These are phyloP conservation scores for Euphorbia tirucalli DNA, from an alignment of 345 rosid genomes.

Conservation along the genomic window DNA sequence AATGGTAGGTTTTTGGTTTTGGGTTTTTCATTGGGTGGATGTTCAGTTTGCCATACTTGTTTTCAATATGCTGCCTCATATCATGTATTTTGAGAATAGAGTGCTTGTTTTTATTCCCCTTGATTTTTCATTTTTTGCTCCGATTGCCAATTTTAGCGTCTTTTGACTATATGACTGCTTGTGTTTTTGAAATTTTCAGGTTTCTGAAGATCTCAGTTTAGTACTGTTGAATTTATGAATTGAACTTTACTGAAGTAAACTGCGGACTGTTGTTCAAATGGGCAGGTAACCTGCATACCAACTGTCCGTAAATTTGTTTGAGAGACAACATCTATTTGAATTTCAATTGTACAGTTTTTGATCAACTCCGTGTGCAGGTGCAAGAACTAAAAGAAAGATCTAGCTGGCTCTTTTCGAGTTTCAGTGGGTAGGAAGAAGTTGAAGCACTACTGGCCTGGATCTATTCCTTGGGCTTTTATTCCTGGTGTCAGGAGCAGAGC, in stretches of 20 bases:
- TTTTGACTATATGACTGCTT: constrained; percentile 1
- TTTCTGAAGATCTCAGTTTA: constrained; percentile 32
- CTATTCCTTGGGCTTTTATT: constrained; percentile 41
- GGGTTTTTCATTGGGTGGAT: neutral
- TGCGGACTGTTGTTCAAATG: neutral
- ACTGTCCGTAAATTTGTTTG: neutral
- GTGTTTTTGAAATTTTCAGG: constrained; percentile 11
- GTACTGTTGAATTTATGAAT: no score
- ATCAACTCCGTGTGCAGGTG: constrained; percentile 20
- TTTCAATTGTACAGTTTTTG: neutral
- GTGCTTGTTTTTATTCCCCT: no score
- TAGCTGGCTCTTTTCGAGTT: neutral
- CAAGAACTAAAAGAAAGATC: constrained; percentile 13
- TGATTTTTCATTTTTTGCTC: neutral
- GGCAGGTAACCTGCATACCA: constrained; percentile 23
- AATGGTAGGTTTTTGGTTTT: no score
- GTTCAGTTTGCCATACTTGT: neutral
- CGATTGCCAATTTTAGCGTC: neutral
- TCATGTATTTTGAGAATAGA: no score
- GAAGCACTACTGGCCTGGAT: constrained; percentile 69
- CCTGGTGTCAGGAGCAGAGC: constrained; percentile 42
- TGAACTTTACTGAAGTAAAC: neutral
- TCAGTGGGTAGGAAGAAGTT: constrained; percentile 20
- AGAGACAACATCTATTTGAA: neutral
- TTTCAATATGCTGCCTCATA: constrained; percentile 1